These are phyloP conservation scores for Phytophthora litchii DNA, from an alignment of 352 stramenopile species.

Conservation along the genomic window DNA sequence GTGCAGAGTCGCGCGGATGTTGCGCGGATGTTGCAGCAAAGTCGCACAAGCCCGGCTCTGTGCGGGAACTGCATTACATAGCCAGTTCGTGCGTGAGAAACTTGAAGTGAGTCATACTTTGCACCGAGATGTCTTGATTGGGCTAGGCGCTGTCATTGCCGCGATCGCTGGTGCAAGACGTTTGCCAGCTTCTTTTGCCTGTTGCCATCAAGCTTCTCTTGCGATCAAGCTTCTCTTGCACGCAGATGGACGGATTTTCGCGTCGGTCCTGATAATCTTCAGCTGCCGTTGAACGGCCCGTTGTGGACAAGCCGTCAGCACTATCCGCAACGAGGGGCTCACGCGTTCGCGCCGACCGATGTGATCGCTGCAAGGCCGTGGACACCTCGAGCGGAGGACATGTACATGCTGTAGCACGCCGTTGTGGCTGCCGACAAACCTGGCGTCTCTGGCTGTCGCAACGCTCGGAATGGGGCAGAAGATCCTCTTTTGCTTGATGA, in stretches of 20 bases:
- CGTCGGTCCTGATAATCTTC: conserved; percentile 5
- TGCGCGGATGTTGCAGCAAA: background rate
- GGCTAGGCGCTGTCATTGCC: no score
- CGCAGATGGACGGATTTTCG: conserved; percentile 12
- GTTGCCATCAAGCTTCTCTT: background rate
- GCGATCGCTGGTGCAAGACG: conserved; percentile 1
- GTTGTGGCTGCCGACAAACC: conserved; percentile 10
- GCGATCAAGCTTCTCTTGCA: conserved; percentile 3
- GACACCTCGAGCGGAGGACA: background rate
- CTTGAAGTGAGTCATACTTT: conserved; percentile 16
- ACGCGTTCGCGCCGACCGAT: conserved; percentile 14
- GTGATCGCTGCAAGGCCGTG: background rate
- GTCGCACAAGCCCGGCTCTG: background rate
- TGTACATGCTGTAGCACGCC: background rate
- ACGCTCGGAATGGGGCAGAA: conserved; percentile 2
- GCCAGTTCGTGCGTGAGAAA: conserved; percentile 1
- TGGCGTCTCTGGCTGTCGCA: conserved; percentile 17
- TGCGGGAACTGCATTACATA: conserved; percentile 8
- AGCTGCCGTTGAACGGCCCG: background rate
- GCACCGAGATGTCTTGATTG: conserved; percentile 14
- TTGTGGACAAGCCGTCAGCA: conserved; percentile 19
- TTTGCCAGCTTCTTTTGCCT: background rate
- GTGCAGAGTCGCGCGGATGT: conserved; percentile 1
- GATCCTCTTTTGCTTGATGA: background rate
- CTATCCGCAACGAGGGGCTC: conserved; percentile 26